A percentile compares a stretch with the other conserved stretches of the same genome.
Conservation (phyloP, 2,329 filamentous ascomycete species). For the Diaporthe sp. region DNA sequence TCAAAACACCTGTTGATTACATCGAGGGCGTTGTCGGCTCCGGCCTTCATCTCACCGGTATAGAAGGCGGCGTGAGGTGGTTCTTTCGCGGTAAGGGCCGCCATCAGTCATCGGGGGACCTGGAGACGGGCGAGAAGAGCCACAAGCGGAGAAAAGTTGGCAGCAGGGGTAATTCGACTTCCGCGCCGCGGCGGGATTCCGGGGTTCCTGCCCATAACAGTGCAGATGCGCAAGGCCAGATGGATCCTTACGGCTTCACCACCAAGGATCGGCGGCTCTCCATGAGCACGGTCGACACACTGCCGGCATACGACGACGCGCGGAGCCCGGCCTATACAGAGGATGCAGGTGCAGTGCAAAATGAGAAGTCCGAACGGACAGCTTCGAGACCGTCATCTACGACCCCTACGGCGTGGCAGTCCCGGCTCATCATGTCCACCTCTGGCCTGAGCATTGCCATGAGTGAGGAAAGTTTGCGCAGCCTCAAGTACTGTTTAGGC, state of each 20-base stretch:
- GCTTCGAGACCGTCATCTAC: conserved; percentile 48
- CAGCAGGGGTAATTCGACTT: conserved; percentile 53
- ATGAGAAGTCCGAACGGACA: conserved; percentile 42
- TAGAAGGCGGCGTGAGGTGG: conserved; percentile 89
- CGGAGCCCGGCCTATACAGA: conserved; percentile 83
- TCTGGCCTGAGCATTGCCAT: conserved; percentile 93
- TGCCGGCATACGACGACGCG: conserved; percentile 87
- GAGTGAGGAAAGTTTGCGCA: conserved; percentile 87
- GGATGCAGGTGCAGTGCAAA: conserved; percentile 48
- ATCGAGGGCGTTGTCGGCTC: conserved; percentile 90
- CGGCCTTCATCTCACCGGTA: conserved; percentile 86
- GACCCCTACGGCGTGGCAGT: conserved; percentile 74
- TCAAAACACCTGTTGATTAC: conserved; percentile 87
- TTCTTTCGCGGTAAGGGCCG: conserved; percentile 75
- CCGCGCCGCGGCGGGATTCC: conserved; percentile 50
- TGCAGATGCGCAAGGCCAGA: conserved; percentile 34
- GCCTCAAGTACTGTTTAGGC: conserved; percentile 85
- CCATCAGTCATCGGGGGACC: conserved; percentile 64
- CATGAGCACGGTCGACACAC: conserved; percentile 78
- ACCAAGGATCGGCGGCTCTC: conserved; percentile 68
- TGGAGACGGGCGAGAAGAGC: conserved; percentile 61
- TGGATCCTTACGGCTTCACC: conserved; percentile 46
- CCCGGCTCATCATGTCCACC: conserved; percentile 88
- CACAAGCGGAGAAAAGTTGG: conserved; percentile 73
- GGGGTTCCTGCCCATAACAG: conserved; percentile 45